Evolutionary conservation across 2,329 filamentous ascomycete genomes (phyloP), one percentile per base, ranked within the genome.

Genomic region (Hysterium pulicare): DNA sequence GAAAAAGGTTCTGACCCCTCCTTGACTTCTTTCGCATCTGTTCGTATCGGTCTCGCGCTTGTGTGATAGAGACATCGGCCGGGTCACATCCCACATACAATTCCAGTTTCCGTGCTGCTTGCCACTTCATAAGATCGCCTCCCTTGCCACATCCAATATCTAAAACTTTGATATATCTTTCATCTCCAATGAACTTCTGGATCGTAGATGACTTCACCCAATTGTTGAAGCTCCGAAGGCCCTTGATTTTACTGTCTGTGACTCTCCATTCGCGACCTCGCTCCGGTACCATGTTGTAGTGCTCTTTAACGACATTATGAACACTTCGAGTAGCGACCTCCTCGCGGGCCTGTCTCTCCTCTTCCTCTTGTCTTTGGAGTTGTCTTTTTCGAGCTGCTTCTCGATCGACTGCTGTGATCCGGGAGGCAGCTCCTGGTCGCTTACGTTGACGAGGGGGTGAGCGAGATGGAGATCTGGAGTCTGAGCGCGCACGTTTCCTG

Each of bases 121-220:
- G 87, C 93, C 93, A 98, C 64, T 98, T 98, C 41, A 86, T 86
- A 47, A 98, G 66, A 66, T 98, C 93, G 33, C 93, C 93, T 19
- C 93, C 93, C 71, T 98, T 98, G 40, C 93, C 93, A 65, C 93
- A 98, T 20, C 93, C 93, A 61, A 98, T 84, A 64, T 98, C 93
- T 17, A 98, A 77, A 9, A 98, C 87, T 16, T 91, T 76, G 35
- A 97, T 74, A 43, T 82, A 59, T n/a, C 64, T 66, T 44, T 67
- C 64, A 24, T 73, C 69, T 37, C 69, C 68, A 30, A 64, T 64
- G 70, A 96, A 97, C 64, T 95, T 96, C 64, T 97, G 90, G 54
- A 98, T 97, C 54, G 97, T 81, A 38, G 87, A 91, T 62, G 89
- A 95, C 75, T 98, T 98, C 70, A 98, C 81, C 93, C 93, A 98